Base-by-base conservation (phyloP, 139 green algal species). In the Volvox reticuliferus region DNA sequence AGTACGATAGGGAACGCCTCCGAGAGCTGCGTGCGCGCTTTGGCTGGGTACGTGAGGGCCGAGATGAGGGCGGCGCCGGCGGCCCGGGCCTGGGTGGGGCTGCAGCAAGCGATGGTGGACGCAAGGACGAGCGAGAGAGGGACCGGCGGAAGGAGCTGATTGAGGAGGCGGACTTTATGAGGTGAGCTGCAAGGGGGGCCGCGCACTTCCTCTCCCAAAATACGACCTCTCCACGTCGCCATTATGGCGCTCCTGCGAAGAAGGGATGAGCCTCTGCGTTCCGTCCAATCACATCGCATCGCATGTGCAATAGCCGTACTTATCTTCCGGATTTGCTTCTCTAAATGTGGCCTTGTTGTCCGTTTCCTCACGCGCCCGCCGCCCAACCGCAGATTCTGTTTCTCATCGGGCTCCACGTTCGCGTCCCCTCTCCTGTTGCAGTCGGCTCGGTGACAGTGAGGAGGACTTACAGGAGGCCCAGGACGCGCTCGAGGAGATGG, bases 401-500 rank as follows among this genome's bases (percentile, higher is more conserved):
- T 55, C 44, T 9, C 9, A 55, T 55, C 44, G 44, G 5, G 9
- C 44, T 55, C 5, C 24, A 26, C 69, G 37, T 79, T 9, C 71
- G 9, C 32, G 21, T 79, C 71, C 71, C 16, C 32, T 30, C 71
- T 30, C 32, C 71, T 30, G 26, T 35, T 20, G 36, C 80, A 95
- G 88, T 73, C 90, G 93, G 18, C 91, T 95, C 73, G 93, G 86
- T 28, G 92, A 94, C 89, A 87, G 75, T n/a, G 92, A 95, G 71
- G 94, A 96, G 83, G 94, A 96, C 28, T 91, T 95, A 75, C 92
- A 95, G 82, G 94, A 96, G 82, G 93, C 93, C n/a, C 93, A 95
- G 86, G 93, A 94, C 35, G 97, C 96, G 0, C 82, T 99, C 78
- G 96, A 98, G 76, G 96, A 98, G 91, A 94, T 99, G 96, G 94